Percentiles rank a stretch among this genome's conserved stretches.
These are phyloP conservation scores for Penicillium capsulatum DNA, from an alignment of 2,329 filamentous ascomycete genomes.

Conservation along the genomic window DNA sequence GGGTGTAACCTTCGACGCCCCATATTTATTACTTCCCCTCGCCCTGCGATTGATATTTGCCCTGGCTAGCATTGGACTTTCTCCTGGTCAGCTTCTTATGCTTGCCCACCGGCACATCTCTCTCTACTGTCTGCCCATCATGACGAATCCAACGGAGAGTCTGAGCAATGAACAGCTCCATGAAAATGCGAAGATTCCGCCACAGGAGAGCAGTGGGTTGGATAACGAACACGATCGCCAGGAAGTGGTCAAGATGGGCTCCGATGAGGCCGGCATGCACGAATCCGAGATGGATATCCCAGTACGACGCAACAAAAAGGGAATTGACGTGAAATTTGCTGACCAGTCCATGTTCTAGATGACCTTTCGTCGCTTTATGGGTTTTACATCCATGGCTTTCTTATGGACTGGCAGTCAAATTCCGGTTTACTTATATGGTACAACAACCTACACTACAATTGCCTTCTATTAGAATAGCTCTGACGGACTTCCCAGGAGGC, in stretches of 20 bases:
- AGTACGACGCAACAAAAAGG: slow-evolving; percentile 25
- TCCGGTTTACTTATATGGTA: slow-evolving; percentile 52
- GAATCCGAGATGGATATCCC: slow-evolving; percentile 45
- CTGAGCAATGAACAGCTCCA: slow-evolving; percentile 20
- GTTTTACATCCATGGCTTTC: slow-evolving; percentile 56
- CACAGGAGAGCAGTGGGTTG: slow-evolving; percentile 27
- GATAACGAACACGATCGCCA: slow-evolving; percentile 41
- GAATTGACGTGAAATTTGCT: not conserved
- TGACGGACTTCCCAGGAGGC: slow-evolving; percentile 30
- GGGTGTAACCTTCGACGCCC: not conserved
- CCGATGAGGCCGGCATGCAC: slow-evolving; percentile 43
- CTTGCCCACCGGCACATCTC: not conserved
- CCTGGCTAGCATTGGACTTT: not conserved
- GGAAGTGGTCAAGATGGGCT: slow-evolving; percentile 46
- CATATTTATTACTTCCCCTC: not conserved
- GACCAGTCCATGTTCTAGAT: slow-evolving; percentile 38
- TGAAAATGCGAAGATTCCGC: slow-evolving; percentile 27
- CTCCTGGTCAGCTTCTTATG: not conserved
- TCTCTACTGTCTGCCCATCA: slow-evolving; percentile 2
- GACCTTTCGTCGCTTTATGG: slow-evolving; percentile 51
- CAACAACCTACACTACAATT: not conserved
- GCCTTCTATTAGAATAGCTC: not conserved
- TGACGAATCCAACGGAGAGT: slow-evolving; percentile 18
- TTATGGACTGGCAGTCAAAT: slow-evolving; percentile 60
- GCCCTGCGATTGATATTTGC: not conserved